Percentiles rank a stretch among this genome's conserved stretches.
These are phyloP conservation scores for Cubamyces lactineus DNA, from an alignment of 768 basidiomycete genomes.

Conservation along the genomic window DNA sequence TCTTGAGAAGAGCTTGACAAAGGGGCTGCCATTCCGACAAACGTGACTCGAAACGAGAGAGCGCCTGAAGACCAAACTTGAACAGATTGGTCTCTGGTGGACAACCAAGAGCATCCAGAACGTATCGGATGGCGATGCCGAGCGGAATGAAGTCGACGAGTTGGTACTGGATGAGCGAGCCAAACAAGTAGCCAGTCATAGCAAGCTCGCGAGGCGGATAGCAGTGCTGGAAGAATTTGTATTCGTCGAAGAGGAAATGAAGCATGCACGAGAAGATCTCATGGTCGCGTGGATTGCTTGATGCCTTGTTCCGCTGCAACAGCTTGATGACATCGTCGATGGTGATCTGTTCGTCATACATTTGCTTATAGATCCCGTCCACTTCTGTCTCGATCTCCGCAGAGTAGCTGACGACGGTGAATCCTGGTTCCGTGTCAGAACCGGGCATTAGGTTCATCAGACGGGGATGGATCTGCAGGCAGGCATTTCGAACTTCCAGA, in stretches of 20 bases:
- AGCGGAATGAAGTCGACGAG: conserved; percentile 94
- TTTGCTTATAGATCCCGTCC: conserved; percentile 94
- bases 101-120: conserved; percentile 91
- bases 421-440: conserved; percentile 87
- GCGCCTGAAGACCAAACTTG: conserved; percentile 92
- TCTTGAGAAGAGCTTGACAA: conserved; percentile 85
- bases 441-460: conserved; percentile 92
- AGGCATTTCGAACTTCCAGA: conserved; percentile 89
- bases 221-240: conserved; percentile 98
- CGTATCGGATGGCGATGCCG: conserved; percentile 95
- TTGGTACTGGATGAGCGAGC: conserved; percentile 91
- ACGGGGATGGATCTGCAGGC: conserved; percentile 93
- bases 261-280: conserved; percentile 99
- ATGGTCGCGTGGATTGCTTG: conserved; percentile 82
- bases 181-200: conserved; percentile 96
- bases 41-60: conserved; percentile 84
- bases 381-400: conserved; percentile 91
- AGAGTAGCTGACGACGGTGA: conserved; percentile 85
- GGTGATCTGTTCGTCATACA: conserved; percentile 94
- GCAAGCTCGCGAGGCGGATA: conserved; percentile 92
- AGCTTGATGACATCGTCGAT: conserved; percentile 93
- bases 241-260: conserved; percentile 99
- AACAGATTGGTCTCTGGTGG: conserved; percentile 92
- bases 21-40: conserved; percentile 92
- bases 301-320: conserved; percentile 84